Percentiles rank a stretch among this genome's conserved stretches.
phyloP scores from a whole-genome alignment of 306 rosid species.

The Carpinus fangiana region DNA sequence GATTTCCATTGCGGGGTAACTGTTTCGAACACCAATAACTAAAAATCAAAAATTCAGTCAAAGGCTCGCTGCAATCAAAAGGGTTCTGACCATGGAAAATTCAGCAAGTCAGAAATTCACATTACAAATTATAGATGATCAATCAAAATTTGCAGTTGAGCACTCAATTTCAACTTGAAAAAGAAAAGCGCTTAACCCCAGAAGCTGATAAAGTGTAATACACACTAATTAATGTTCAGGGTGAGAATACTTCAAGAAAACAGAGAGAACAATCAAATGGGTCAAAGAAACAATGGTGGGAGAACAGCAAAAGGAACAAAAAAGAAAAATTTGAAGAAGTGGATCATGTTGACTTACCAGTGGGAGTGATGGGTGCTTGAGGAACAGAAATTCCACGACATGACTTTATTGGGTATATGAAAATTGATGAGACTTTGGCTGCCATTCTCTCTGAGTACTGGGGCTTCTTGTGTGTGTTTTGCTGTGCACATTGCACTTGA shows the following conservation, averaged over 20 bases:
- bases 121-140: neutral
- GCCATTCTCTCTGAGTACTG: slow-evolving; percentile 9
- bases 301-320: neutral
- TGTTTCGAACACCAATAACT: too few species aligned
- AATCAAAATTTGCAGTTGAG: neutral
- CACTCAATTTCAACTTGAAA: neutral
- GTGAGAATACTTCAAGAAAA: neutral
- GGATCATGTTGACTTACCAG: slow-evolving; percentile 36
- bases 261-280: neutral
- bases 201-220: neutral
- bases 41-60: neutral
- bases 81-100: neutral
- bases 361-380: slow-evolving; percentile 67
- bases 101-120: neutral
- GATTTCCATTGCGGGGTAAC: neutral
- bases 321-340: neutral
- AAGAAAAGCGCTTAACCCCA: neutral
- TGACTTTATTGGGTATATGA: slow-evolving; percentile 80
- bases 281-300: neutral
- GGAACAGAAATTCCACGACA: slow-evolving; percentile 85
- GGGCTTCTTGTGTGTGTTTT: neutral
- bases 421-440: slow-evolving; percentile 48
- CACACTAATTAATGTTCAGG: neutral
- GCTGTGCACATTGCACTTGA: too few species aligned
- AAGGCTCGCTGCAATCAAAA: too few species aligned